Conservation (phyloP, 2,329 filamentous ascomycete genomes). For the Stagonosporopsis rhizophila region DNA sequence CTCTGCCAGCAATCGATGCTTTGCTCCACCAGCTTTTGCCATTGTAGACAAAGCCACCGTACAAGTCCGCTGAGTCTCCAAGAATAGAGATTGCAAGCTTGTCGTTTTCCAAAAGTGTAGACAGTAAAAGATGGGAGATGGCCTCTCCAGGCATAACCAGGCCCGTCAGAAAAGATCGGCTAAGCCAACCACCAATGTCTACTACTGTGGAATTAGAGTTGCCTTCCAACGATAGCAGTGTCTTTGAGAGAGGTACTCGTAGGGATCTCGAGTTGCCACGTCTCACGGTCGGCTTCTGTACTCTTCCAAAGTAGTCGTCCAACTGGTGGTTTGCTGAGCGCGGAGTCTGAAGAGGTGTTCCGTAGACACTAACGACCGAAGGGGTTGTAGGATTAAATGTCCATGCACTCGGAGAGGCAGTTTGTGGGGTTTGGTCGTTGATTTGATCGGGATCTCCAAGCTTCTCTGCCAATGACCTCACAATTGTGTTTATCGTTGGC, state of each 20-base stretch:
- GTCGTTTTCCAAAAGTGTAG: constrained; percentile 63
- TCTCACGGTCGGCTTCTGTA: constrained; percentile 32
- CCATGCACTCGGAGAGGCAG: constrained; percentile 29
- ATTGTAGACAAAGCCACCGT: constrained; percentile 62
- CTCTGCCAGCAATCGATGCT: constrained; percentile 60
- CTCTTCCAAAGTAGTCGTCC: constrained; percentile 47
- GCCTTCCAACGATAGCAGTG: constrained; percentile 20
- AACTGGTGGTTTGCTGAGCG: constrained; percentile 32
- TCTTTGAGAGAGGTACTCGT: constrained; percentile 40
- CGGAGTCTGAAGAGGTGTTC: constrained; percentile 49
- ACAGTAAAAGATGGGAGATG: constrained; percentile 63
- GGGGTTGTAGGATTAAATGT: constrained; percentile 36
- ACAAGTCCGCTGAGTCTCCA: constrained; percentile 60
- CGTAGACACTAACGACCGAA: constrained; percentile 46
- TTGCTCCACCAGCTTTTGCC: constrained; percentile 65
- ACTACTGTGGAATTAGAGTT: constrained; percentile 21
- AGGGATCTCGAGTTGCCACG: constrained; percentile 41
- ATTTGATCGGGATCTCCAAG: constrained; percentile 34
- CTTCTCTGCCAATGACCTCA: constrained; percentile 48
- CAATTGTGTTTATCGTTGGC: constrained; percentile 54
- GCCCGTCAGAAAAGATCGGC: constrained; percentile 62
- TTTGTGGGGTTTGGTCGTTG: constrained; percentile 22
- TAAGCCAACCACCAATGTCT: constrained; percentile 61
- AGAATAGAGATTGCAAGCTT: constrained; percentile 56
- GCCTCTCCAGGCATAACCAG: constrained; percentile 62